These are phyloP conservation scores for Saturnispora saitoi DNA, from an alignment of 805 yeast genomes.

Conservation along the genomic window DNA sequence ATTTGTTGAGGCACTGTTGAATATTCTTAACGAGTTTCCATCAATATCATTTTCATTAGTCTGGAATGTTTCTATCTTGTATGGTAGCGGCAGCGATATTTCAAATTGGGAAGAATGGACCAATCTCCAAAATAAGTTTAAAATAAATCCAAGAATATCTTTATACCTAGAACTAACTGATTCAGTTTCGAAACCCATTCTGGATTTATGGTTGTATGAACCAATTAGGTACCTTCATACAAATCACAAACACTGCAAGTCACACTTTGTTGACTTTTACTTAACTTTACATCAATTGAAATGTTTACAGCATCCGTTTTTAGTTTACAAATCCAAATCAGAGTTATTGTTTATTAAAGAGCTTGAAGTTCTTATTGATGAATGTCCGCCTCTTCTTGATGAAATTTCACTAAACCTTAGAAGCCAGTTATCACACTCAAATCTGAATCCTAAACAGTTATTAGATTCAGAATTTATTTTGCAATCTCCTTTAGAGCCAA, in stretches of 20 bases:
- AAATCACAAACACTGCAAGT: too few species aligned
- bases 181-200: background rate
- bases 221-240: background rate
- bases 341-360: background rate
- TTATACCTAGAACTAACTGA: background rate
- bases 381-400: background rate
- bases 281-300: constrained; percentile 1
- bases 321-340: background rate
- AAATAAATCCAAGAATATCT: background rate
- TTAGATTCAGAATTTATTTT: constrained; percentile 16
- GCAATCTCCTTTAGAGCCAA: constrained; percentile 64
- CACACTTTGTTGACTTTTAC: background rate
- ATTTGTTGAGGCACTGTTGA: background rate
- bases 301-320: background rate
- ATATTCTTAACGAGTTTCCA: background rate
- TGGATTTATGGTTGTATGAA: constrained; percentile 1
- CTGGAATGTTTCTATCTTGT: background rate
- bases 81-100: background rate
- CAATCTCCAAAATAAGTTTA: background rate
- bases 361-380: constrained; percentile 11
- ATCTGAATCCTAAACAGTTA: constrained; percentile 6
- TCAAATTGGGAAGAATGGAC: background rate
- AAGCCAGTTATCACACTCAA: constrained; percentile 12
- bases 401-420: constrained; percentile 1
- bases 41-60: background rate